Base-by-base conservation (phyloP, 2,329 filamentous ascomycete species). In the Emericellopsis atlantica region DNA sequence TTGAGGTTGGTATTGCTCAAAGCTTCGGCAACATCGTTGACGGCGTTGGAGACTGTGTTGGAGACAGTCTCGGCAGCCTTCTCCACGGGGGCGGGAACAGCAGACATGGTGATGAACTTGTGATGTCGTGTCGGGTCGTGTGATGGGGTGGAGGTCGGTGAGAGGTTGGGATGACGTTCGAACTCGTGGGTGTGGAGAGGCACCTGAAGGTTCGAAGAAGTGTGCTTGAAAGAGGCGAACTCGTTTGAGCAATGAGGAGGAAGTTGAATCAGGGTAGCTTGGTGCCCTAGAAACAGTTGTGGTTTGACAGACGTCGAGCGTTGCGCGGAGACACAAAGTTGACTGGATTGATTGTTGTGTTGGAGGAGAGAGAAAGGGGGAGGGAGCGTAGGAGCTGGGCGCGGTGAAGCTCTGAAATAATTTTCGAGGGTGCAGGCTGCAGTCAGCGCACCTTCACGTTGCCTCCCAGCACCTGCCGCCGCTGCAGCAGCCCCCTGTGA, bases 11-110 rank as follows among this genome's bases (percentile, higher is more conserved):
- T 78, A 71, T 84, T 81, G 74, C 73, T 80, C 76, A 77, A 70
- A 76, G 74, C 61, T 60, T 72, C 72, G 71, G 83, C 80, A 74
- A 83, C 76, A 75, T 84, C 80, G 69, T 84, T 81, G 73, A 86
- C 77, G 70, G 70, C 74, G 71, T 69, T 74, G 32, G 32, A 29
- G 26, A 29, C 26, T 29, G 26, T 29, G 26, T 7, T 29, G 26
- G 26, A 29, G 12, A 29, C 32, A 67, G 66, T 65, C 54, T 75
- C 69, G 58, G 63, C 53, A 66, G 77, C 70, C 65, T 83, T 81
- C 67, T 86, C 82, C 71, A 61, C 54, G 56, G 55, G 57, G 72
- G 76, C 72, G 83, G 55, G 57, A 72, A 54, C 57, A 72, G 76
- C 72, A 84, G 89, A 94, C 90, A 96, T 96, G 66, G 69, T 86